Percentiles rank a stretch among this genome's conserved stretches.
Conservation (phyloP, 2,329 filamentous ascomycete genomes). For the Rhexocercosporidium sp. region DNA sequence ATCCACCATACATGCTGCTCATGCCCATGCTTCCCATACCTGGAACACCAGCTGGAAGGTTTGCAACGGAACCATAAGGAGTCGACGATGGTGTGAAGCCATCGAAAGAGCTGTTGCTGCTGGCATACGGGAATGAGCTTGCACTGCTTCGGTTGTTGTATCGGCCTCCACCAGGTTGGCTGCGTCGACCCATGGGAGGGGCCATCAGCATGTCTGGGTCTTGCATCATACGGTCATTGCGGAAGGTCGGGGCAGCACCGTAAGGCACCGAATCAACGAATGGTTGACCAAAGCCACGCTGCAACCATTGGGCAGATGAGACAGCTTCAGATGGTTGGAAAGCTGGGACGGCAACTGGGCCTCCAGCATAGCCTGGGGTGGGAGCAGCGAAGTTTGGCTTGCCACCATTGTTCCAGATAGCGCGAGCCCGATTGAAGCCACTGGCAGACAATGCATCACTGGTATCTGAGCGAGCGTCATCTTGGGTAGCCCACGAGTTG, state of each 20-base stretch:
- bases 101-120: slow-evolving; percentile 43
- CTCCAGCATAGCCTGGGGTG: slow-evolving; percentile 47
- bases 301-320: slow-evolving; percentile 54
- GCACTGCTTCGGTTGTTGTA: slow-evolving; percentile 39
- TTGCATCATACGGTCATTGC: slow-evolving; percentile 38
- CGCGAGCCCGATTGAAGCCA: slow-evolving; percentile 58
- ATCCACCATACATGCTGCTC: slow-evolving; percentile 43
- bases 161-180: slow-evolving; percentile 33
- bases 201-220: slow-evolving; percentile 40
- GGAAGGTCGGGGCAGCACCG: slow-evolving; percentile 35
- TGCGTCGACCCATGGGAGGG: slow-evolving; percentile 35
- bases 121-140: slow-evolving; percentile 40
- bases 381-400: slow-evolving; percentile 13
- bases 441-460: slow-evolving; percentile 59
- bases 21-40: slow-evolving; percentile 31
- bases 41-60: slow-evolving; percentile 33
- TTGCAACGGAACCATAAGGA: slow-evolving; percentile 38
- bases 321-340: slow-evolving; percentile 43
- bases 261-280: slow-evolving; percentile 40
- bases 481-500: slow-evolving; percentile 56
- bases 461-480: slow-evolving; percentile 62
- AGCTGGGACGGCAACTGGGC: slow-evolving; percentile 29
- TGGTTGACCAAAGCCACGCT: slow-evolving; percentile 42
- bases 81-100: slow-evolving; percentile 39
- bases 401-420: slow-evolving; percentile 57